These are phyloP conservation scores for Backusella macrospora DNA, from an alignment of 192 early-diverging fungal genomes.

Conservation along the genomic window DNA sequence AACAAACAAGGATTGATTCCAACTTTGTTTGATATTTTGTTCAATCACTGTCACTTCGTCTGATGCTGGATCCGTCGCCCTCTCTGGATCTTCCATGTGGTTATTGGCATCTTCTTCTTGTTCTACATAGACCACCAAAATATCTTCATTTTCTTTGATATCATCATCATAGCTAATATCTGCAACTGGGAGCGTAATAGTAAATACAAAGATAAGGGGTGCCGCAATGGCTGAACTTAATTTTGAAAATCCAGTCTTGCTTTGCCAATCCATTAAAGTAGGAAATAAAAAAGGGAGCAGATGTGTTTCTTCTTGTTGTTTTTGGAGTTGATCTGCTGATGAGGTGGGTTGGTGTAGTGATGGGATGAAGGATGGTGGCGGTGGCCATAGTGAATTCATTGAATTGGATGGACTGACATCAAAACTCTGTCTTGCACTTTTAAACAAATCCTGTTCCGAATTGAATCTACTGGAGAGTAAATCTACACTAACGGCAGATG, in stretches of 20 bases:
- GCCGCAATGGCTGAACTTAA: constrained; percentile 49
- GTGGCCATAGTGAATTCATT: neutral
- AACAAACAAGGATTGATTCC: neutral
- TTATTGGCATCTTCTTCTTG: neutral
- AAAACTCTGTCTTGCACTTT: constrained; percentile 5
- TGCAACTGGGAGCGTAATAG: constrained; percentile 65
- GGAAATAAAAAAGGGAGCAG: constrained; percentile 47
- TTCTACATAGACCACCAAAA: neutral
- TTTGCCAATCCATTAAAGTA: constrained; percentile 51
- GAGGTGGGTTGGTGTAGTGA: constrained; percentile 1
- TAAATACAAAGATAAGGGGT: constrained; percentile 56
- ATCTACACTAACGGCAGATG: neutral
- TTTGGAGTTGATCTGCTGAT: constrained; percentile 21
- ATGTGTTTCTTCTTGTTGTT: neutral
- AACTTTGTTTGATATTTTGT: neutral
- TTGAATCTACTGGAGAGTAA: neutral
- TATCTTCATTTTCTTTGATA: constrained; percentile 7
- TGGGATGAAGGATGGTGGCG: neutral
- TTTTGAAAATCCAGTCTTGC: constrained; percentile 49
- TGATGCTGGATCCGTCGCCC: neutral
- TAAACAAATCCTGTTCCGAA: neutral
- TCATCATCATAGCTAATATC: constrained; percentile 43
- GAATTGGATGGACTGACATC: neutral
- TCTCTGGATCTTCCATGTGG: neutral
- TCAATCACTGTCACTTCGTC: constrained; percentile 8